Evolutionary conservation across 306 rosid species (phyloP).

Genomic region (Potentilla sterilis): DNA sequence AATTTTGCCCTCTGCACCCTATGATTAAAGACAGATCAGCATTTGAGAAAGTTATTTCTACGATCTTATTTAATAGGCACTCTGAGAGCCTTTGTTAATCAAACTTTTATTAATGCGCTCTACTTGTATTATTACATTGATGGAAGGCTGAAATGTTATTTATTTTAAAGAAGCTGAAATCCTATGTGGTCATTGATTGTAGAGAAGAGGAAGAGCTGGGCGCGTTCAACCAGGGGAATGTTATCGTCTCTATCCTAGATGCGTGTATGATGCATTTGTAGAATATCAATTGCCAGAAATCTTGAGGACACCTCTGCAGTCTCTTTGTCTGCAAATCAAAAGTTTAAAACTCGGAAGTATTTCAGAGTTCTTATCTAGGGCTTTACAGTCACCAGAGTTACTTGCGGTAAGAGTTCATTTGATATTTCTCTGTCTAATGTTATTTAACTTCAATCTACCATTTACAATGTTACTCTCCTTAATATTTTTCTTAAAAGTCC

Average conservation of each 20-base stretch:
- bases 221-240: conserved; percentile 96
- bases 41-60: background rate
- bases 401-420: conserved; percentile 60
- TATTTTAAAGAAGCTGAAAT: background rate
- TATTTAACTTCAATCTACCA: conserved; percentile 20
- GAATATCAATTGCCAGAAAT: conserved; percentile 97
- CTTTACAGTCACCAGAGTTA: conserved; percentile 88
- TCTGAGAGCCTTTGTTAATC: background rate
- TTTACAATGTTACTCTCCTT: background rate
- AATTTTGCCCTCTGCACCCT: background rate
- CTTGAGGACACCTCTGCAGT: conserved; percentile 94
- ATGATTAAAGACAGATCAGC: background rate
- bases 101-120: background rate
- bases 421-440: conserved; percentile 21
- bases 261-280: conserved; percentile 75
- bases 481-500: background rate
- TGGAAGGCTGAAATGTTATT: background rate
- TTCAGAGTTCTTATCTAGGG: conserved; percentile 85
- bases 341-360: conserved; percentile 93
- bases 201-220: conserved; percentile 99
- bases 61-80: background rate
- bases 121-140: background rate
- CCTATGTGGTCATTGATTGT: conserved; percentile 24
- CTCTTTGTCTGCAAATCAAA: conserved; percentile 94
- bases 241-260: conserved; percentile 88